Evolutionary conservation across 331 rosid genomes (phyloP).

Genomic region (Quercus tomentella): DNA sequence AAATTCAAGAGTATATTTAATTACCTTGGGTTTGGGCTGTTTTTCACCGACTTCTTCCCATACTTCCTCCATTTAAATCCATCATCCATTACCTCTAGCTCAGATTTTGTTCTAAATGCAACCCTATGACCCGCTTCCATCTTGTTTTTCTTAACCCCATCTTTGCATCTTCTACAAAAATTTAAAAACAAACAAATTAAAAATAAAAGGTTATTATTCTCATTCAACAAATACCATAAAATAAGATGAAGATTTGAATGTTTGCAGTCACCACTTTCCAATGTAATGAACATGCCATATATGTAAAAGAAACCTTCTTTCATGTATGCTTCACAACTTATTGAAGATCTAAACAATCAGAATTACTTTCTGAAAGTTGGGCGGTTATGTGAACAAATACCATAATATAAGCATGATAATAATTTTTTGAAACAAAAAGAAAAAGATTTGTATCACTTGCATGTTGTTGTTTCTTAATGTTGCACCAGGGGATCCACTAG

Average conservation of each 20-base stretch:
- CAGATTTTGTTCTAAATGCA: conserved; percentile 72
- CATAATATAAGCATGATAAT: background rate
- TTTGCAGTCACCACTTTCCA: no score
- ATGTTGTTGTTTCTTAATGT: conserved; percentile 34
- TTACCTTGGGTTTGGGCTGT: conserved; percentile 72
- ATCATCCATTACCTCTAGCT: conserved; percentile 79
- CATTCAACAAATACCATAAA: background rate
- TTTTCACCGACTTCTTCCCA: conserved; percentile 78
- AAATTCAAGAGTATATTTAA: background rate
- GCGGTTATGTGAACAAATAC: no score
- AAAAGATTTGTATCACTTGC: conserved; percentile 33
- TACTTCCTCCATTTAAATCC: conserved; percentile 95
- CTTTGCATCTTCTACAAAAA: conserved; percentile 32
- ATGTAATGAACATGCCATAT: no score
- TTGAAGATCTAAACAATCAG: no score
- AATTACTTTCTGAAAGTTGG: no score
- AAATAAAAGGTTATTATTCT: background rate
- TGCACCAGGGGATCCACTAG: conserved; percentile 30
- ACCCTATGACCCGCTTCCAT: conserved; percentile 32
- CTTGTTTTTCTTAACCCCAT: conserved; percentile 22
- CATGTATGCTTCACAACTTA: no score
- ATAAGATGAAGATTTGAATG: no score
- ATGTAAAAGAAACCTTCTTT: no score
- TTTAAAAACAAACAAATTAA: conserved; percentile 4
- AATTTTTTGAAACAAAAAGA: background rate